Evolutionary conservation across 1,284 basidiomycete genomes (phyloP), one percentile per base, ranked within the genome.

Genomic region (Xanthoconium separans): DNA sequence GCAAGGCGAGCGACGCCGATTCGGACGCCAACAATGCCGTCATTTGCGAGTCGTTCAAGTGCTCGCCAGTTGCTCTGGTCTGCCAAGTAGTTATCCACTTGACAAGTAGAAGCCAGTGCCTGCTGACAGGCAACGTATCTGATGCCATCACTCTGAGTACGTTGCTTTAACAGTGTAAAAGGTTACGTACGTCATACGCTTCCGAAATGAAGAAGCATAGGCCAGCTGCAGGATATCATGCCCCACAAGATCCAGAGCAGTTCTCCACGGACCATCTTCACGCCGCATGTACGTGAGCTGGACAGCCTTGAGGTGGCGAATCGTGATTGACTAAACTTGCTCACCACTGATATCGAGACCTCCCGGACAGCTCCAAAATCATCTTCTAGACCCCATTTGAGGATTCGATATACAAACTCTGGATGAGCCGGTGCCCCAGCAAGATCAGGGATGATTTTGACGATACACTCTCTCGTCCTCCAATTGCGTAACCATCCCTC

Each of bases 21-120:
- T 41, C 94, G 83, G 44, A 98, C 93, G 62, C 95, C 94, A 47
- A 93, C 77, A 24, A 98, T 84, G n/a, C 66, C 69, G 66, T 96
- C 93, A 36, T 75, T 65, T 15, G 83, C 82, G 45, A 97, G 77
- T 45, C 69, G 65, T 31, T 76, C 72, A 12, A 97, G 71, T 15
- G 78, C 72, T 45, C 77, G 71, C 69, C 93, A 81, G 58, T 77
- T 72, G 16, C 34, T 64, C 53, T 82, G 77, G 65, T 87, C 84
- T 54, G 82, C 73, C 27, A 76, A 66, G 15, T 78, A 72, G 36
- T 68, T 57, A n/a, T 72, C 71, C 45, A 73, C 70, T 18, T 65
- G 62, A 40, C 75, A 73, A 52, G 73, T 69, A 20, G 73, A 63
- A 13, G 82, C 72, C 51, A 93, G 76, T 46, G 82, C 79, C 68